Evolutionary conservation across 2,329 filamentous ascomycete genomes (phyloP), one percentile per base, ranked within the genome.

Genomic region (Alternaria angustiovoidea): DNA sequence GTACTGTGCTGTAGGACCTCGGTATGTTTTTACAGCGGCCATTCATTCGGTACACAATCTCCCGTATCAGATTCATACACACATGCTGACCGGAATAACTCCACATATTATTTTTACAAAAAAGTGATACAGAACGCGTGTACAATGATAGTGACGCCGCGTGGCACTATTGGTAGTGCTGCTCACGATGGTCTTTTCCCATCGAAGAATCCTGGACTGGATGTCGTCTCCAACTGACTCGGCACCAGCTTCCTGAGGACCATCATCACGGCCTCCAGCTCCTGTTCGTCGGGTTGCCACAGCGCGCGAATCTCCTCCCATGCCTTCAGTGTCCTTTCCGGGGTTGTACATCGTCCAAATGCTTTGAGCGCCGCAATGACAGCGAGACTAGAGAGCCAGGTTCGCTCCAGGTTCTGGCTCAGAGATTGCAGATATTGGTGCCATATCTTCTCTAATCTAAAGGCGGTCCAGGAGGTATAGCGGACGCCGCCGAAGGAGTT

Each of bases 381-480:
- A 1, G 63, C 61, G 43, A 74, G 59, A 9, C 67, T 65, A 2
- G 67, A 74, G 6, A 74, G 65, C 74, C 68, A 75, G 14, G 70
- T 76, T 28, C 69, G 63, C 49, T 71, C 73, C 43, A 63, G 53
- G 1, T 67, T 46, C 7, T 65, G 42, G 2, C 65, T 18, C 0
- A 74, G 64, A 16, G 67, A 65, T 16, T 64, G 48, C 1, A 78
- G 52, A 42, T 72, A 77, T 42, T 75, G 63, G 0, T n/a, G 46
- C 74, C 73, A 78, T 6, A 71, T 44, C 18, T 65, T 65, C 54
- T 89, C 84, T 3, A 98, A 85, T n/a, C 88, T 85, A 65, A 85
- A 79, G 30, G 83, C 81, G 28, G 87, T 92, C 94, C 95, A 99
- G 12, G 87, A 84, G 0, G 89, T 88, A 64, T 88, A 82, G 24